Conservation (phyloP, 371 early-diverging fungal genomes). For the Mortierella sp. region DNA sequence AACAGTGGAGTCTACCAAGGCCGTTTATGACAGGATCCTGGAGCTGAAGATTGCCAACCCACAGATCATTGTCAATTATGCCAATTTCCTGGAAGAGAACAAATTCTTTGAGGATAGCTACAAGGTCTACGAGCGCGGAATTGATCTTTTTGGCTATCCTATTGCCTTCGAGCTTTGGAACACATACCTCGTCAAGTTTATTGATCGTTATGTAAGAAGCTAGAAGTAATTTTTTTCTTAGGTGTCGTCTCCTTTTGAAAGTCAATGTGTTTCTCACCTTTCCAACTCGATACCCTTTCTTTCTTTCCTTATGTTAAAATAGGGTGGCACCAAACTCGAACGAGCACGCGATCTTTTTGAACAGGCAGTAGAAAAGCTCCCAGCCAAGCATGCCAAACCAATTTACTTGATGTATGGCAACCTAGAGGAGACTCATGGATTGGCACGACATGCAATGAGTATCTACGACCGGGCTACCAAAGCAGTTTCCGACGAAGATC, state of each 20-base stretch:
- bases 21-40: slow-evolving; percentile 92
- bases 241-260: neutral
- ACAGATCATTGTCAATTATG: slow-evolving; percentile 95
- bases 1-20: slow-evolving; percentile 82
- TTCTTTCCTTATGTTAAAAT: slow-evolving; percentile 7
- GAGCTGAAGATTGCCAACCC: slow-evolving; percentile 96
- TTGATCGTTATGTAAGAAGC: slow-evolving; percentile 79
- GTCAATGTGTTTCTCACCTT: neutral
- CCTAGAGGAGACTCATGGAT: slow-evolving; percentile 94
- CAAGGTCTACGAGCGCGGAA: slow-evolving; percentile 95
- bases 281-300: neutral
- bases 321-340: slow-evolving; percentile 89
- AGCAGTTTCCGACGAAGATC: slow-evolving; percentile 80
- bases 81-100: slow-evolving; percentile 88
- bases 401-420: slow-evolving; percentile 94
- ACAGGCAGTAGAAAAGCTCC: slow-evolving; percentile 91
- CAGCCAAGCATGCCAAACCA: slow-evolving; percentile 87
- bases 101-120: slow-evolving; percentile 95
- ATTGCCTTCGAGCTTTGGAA: slow-evolving; percentile 98
- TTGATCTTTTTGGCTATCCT: slow-evolving; percentile 95
- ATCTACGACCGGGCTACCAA: slow-evolving; percentile 93
- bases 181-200: slow-evolving; percentile 90
- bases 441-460: slow-evolving; percentile 91
- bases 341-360: slow-evolving; percentile 96
- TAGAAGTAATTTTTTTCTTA: neutral